Evolutionary conservation across 2,329 filamentous ascomycete species (phyloP).

Genomic region (Paraconiothyrium brasiliense): DNA sequence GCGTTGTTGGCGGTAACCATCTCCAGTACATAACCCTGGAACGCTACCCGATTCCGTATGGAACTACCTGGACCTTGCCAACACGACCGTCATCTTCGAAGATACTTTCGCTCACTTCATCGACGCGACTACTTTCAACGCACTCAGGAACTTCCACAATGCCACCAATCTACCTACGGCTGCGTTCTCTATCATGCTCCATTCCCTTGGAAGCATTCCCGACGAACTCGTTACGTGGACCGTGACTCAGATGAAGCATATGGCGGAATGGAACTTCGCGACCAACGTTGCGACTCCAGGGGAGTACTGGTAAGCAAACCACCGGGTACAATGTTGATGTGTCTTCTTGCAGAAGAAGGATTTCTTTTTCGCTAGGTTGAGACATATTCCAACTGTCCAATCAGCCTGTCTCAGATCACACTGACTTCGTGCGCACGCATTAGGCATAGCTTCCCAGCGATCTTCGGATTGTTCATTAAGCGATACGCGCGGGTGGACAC

Average conservation of each 20-base stretch:
- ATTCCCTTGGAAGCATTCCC: slow-evolving; percentile 28
- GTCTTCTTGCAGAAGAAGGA: too few species aligned
- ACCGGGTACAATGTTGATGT: too few species aligned
- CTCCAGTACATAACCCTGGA: slow-evolving; percentile 29
- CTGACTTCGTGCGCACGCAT: too few species aligned
- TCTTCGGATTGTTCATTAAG: slow-evolving; percentile 25
- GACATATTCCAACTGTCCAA: too few species aligned
- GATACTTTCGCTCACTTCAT: slow-evolving; percentile 30
- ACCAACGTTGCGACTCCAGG: slow-evolving; percentile 22
- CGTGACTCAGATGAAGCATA: slow-evolving; percentile 27
- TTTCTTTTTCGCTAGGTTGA: too few species aligned
- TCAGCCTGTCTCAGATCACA: too few species aligned
- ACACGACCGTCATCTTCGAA: slow-evolving; percentile 38
- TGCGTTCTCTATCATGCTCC: slow-evolving; percentile 30
- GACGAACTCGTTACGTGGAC: slow-evolving; percentile 31
- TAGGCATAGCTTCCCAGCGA: slow-evolving; percentile 28
- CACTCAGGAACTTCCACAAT: slow-evolving; percentile 22
- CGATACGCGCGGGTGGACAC: slow-evolving; percentile 16
- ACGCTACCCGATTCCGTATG: slow-evolving; percentile 27
- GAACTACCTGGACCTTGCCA: slow-evolving; percentile 35
- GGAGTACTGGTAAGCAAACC: slow-evolving; percentile 24
- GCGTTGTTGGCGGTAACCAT: background rate
- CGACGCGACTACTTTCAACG: slow-evolving; percentile 27
- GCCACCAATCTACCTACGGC: slow-evolving; percentile 20
- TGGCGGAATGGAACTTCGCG: slow-evolving; percentile 28